A percentile compares a stretch with the other conserved stretches of the same genome.
phyloP scores from a whole-genome alignment of 805 yeast species.

The Cyberlindnera maclurae region DNA sequence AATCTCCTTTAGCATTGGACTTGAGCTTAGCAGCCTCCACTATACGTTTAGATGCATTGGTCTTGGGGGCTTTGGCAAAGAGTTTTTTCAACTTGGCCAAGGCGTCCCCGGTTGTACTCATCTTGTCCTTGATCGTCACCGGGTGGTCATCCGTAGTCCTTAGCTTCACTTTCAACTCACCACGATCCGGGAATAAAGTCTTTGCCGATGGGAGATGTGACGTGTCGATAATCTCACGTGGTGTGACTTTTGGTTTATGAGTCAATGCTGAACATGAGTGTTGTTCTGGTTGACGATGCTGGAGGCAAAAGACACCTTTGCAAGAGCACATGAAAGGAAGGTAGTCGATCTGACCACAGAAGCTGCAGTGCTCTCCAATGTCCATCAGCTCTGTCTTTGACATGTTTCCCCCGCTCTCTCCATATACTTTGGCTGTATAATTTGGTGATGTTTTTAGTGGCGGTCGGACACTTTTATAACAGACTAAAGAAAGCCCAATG shows the following conservation, averaged over 20 bases:
- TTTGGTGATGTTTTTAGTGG: too few species aligned
- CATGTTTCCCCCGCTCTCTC: slow-evolving; percentile 3
- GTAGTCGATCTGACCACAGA: slow-evolving; percentile 25
- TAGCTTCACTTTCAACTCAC: slow-evolving; percentile 13
- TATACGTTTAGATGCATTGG: slow-evolving; percentile 16
- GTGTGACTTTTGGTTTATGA: neutral
- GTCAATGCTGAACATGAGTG: slow-evolving; percentile 15
- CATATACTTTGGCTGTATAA: too few species aligned
- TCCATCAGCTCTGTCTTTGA: slow-evolving; percentile 24
- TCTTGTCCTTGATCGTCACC: slow-evolving; percentile 6
- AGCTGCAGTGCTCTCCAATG: slow-evolving; percentile 25
- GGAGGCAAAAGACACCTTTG: slow-evolving; percentile 15
- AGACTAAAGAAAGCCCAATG: too few species aligned
- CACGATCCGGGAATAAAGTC: slow-evolving; percentile 22
- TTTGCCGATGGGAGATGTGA: slow-evolving; percentile 20
- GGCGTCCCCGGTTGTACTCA: slow-evolving; percentile 1
- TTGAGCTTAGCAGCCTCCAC: slow-evolving; percentile 17
- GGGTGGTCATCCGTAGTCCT: slow-evolving; percentile 13
- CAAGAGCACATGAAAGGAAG: slow-evolving; percentile 25
- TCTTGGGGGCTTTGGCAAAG: slow-evolving; percentile 9
- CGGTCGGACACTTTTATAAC: too few species aligned
- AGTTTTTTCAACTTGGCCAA: slow-evolving; percentile 16
- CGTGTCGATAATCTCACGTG: slow-evolving; percentile 9
- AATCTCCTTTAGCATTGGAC: slow-evolving; percentile 20
- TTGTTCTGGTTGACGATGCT: slow-evolving; percentile 20